Conservation (phyloP, 2,329 filamentous ascomycete species). For the Mycosphaerella sp. region DNA sequence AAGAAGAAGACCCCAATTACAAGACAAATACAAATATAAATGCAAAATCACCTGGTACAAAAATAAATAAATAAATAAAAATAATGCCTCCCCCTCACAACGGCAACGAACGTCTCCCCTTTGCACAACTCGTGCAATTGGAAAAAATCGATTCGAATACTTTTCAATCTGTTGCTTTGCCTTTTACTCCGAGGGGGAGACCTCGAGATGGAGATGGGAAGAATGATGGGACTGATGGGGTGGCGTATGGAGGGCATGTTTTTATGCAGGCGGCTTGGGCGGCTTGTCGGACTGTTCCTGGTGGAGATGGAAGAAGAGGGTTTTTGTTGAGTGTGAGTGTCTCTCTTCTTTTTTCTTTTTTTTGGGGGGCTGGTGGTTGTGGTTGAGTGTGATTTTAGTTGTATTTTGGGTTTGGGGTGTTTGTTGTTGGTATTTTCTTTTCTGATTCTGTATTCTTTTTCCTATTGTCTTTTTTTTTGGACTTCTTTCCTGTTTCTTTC, state of each 20-base stretch:
- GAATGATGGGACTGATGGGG: background rate
- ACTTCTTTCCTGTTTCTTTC: too few species aligned
- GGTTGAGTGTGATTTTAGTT: too few species aligned
- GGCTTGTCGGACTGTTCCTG: background rate
- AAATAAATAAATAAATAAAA: too few species aligned
- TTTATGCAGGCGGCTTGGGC: background rate
- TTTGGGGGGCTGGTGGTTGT: too few species aligned
- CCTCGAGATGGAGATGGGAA: background rate
- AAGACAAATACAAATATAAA: too few species aligned
- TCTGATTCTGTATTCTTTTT: too few species aligned
- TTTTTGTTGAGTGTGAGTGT: background rate
- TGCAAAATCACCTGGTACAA: too few species aligned
- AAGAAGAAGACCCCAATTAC: too few species aligned
- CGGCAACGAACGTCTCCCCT: slow-evolving; percentile 28
- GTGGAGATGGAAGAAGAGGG: background rate
- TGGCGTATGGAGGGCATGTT: background rate
- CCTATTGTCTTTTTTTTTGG: too few species aligned
- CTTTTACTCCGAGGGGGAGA: background rate
- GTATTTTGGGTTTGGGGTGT: too few species aligned
- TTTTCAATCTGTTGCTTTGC: background rate
- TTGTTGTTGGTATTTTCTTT: too few species aligned
- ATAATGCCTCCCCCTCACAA: slow-evolving; percentile 1
- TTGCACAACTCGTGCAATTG: slow-evolving; percentile 32
- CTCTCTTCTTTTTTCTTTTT: too few species aligned
- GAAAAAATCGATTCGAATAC: background rate